phyloP scores from a whole-genome alignment of 2,329 filamentous ascomycete genomes.

The Ophiosphaerella herpotricha region DNA sequence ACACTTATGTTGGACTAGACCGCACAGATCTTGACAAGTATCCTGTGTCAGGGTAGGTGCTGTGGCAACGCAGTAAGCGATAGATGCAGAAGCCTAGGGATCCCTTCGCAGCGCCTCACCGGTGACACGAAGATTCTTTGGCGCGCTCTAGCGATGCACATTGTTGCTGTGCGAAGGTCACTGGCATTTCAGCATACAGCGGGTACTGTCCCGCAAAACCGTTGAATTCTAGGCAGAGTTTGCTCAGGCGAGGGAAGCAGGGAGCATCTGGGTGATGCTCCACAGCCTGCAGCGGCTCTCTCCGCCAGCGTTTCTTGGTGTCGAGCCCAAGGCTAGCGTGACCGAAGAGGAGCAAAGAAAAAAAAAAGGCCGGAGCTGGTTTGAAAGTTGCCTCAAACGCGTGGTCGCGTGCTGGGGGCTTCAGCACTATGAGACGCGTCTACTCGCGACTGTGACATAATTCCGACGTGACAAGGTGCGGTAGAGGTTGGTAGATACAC shows the following conservation, averaged over 20 bases:
- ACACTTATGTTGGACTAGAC: conserved; percentile 11
- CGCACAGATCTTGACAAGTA: conserved; percentile 32
- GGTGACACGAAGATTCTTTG: conserved; percentile 18
- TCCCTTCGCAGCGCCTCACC: conserved; percentile 20
- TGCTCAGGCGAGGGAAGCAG: conserved; percentile 20
- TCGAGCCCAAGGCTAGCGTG: conserved; percentile 24
- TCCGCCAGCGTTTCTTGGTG: conserved; percentile 22
- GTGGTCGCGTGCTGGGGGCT: conserved; percentile 39
- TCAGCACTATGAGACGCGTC: conserved; percentile 36
- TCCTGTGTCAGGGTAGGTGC: conserved; percentile 21
- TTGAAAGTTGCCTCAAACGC: conserved; percentile 30
- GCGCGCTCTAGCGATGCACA: conserved; percentile 10
- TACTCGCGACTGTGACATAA: conserved; percentile 40
- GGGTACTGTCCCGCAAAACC: conserved; percentile 19
- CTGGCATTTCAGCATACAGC: conserved; percentile 27
- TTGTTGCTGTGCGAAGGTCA: conserved; percentile 21
- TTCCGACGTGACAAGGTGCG: conserved; percentile 27
- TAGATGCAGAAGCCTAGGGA: conserved; percentile 17
- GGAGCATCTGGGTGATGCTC: conserved; percentile 14
- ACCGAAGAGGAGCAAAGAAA: no score
- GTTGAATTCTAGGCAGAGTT: conserved; percentile 33
- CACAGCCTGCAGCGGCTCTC: conserved; percentile 27
- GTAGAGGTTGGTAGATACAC: conserved; percentile 26
- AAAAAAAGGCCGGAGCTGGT: conserved; percentile 24
- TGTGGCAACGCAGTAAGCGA: conserved; percentile 32